Percentiles rank a stretch among this genome's conserved stretches.
Evolutionary conservation across 2,329 filamentous ascomycete species (phyloP).

Genomic region (Teratosphaeria pseudoeucalypti): DNA sequence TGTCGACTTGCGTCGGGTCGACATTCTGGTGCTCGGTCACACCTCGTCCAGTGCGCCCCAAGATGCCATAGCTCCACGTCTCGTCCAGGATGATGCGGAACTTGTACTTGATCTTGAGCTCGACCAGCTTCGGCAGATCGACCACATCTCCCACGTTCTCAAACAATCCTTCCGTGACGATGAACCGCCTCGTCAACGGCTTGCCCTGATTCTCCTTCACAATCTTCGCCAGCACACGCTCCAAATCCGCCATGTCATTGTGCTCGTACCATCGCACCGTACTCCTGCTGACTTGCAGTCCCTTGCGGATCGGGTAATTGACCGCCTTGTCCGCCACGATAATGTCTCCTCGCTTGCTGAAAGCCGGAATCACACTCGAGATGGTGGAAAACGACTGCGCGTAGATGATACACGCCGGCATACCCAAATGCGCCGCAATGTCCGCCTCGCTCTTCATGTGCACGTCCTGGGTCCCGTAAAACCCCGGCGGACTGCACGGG

Average conservation of each 20-base stretch:
- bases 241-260: constrained; percentile 89
- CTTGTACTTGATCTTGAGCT: constrained; percentile 92
- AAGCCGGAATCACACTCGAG: constrained; percentile 90
- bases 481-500: constrained; percentile 90
- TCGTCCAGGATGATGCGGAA: constrained; percentile 96
- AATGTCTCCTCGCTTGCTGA: constrained; percentile 93
- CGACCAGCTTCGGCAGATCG: constrained; percentile 79
- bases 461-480: constrained; percentile 96
- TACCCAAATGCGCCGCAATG: constrained; percentile 80
- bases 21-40: constrained; percentile 96
- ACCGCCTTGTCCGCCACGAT: constrained; percentile 91
- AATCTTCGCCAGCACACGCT: constrained; percentile 73
- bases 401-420: constrained; percentile 85
- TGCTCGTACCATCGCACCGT: constrained; percentile 91
- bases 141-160: constrained; percentile 80
- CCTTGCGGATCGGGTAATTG: constrained; percentile 90
- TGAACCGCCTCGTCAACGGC: constrained; percentile 82
- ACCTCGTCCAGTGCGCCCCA: constrained; percentile 82
- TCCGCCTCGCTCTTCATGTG: constrained; percentile 95
- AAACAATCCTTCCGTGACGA: constrained; percentile 90
- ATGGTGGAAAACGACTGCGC: constrained; percentile 94
- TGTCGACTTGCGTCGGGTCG: constrained; percentile 84
- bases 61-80: constrained; percentile 91
- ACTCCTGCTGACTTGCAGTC: constrained; percentile 83
- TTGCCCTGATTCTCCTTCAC: constrained; percentile 81